Percentiles rank a stretch among this genome's conserved stretches.
Evolutionary conservation across 2,329 filamentous ascomycete species (phyloP).

Genomic region (Macrophomina tecta): DNA sequence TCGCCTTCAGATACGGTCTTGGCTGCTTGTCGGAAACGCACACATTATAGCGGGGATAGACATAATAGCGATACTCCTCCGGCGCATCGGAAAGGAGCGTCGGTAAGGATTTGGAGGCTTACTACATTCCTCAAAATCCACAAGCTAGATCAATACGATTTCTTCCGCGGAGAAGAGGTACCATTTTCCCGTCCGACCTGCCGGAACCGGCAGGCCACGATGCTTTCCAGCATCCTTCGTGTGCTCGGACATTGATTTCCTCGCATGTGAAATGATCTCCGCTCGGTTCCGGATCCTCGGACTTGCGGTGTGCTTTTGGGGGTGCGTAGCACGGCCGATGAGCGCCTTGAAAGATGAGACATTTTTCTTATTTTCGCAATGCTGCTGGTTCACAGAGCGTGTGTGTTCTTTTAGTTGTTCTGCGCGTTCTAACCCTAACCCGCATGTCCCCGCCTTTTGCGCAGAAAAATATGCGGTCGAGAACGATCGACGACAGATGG

Average conservation of each 20-base stretch:
- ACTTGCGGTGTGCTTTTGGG: neutral
- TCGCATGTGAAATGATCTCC: conserved; percentile 3
- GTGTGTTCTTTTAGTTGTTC: no score
- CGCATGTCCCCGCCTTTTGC: neutral
- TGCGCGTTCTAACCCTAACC: no score
- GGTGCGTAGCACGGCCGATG: neutral
- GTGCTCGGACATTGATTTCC: conserved; percentile 10
- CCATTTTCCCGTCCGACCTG: neutral
- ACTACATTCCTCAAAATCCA: no score
- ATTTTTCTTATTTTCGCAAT: no score
- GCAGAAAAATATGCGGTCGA: neutral
- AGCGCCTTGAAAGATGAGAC: neutral
- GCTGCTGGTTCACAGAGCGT: no score
- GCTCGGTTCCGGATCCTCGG: conserved; percentile 10
- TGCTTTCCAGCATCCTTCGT: neutral
- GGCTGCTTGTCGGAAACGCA: neutral
- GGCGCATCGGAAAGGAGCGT: neutral
- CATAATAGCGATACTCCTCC: neutral
- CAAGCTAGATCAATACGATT: conserved; percentile 2
- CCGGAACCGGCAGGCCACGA: neutral
- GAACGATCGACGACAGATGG: neutral
- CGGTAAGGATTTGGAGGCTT: no score
- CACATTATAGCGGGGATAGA: neutral
- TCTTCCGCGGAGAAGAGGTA: neutral
- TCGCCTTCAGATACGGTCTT: neutral